These are phyloP conservation scores for Capronia americana DNA, from an alignment of 2,329 filamentous ascomycete species.

Conservation along the genomic window DNA sequence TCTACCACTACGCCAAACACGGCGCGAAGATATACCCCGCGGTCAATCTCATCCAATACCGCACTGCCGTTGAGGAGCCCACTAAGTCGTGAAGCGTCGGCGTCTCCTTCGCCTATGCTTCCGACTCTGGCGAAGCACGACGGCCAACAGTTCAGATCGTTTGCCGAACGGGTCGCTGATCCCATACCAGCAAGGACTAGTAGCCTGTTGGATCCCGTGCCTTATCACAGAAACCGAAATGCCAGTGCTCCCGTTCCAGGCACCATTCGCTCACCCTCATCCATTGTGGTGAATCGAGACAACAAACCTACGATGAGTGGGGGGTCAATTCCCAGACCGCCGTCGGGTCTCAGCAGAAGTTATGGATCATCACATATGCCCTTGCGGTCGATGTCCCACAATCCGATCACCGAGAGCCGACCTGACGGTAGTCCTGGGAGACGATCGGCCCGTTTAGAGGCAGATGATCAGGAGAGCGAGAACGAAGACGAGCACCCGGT, in stretches of 20 bases:
- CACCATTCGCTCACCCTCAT: constrained; percentile 39
- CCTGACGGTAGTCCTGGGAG: constrained; percentile 16
- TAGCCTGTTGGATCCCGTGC: constrained; percentile 39
- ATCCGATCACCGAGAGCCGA: constrained; percentile 23
- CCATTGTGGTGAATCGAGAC: constrained; percentile 34
- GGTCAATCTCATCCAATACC: constrained; percentile 46
- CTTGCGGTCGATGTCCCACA: constrained; percentile 27
- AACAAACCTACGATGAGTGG: constrained; percentile 32
- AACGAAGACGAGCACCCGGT: constrained; percentile 36
- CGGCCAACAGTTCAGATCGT: constrained; percentile 37
- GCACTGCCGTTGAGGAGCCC: constrained; percentile 51
- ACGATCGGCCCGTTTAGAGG: constrained; percentile 21
- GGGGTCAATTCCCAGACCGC: constrained; percentile 27
- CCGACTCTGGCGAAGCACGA: constrained; percentile 27
- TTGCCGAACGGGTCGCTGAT: constrained; percentile 38
- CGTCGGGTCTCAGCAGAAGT: constrained; percentile 35
- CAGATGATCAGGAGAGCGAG: constrained; percentile 30
- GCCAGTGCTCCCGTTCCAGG: constrained; percentile 29
- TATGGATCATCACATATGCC: constrained; percentile 29
- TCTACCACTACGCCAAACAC: constrained; percentile 33
- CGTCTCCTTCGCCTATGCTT: constrained; percentile 46
- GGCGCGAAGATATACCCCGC: constrained; percentile 40
- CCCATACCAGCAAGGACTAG: constrained; percentile 31
- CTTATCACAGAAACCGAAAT: constrained; percentile 37
- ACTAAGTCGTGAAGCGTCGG: constrained; percentile 51